Evolutionary conservation across 805 yeast species (phyloP), one percentile per base, ranked within the genome.

Genomic region (Starmerella stigmatis): DNA sequence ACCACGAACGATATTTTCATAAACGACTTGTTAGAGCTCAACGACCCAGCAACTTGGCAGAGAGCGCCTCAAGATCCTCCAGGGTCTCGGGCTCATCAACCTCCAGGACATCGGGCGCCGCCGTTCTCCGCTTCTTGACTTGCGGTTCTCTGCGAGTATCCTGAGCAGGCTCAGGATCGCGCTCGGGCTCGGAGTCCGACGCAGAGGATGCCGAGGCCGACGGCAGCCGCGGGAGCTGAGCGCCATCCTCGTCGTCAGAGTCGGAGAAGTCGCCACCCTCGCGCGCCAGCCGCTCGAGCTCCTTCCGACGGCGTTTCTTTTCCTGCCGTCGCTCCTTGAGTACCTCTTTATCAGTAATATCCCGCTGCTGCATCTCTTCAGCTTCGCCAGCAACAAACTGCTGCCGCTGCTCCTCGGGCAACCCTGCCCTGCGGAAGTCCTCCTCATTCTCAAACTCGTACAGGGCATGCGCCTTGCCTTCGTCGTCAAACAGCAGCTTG

Each of bases 371-470:
- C 96, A 92, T 85, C 5, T 66, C 71, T 52, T 72, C 74, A 23
- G 77, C 59, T 64, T 86, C 97, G 51, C 73, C 74, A 12, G 52
- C 63, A 36, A 92, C 74, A 57, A 77, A 92, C 50, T 75, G 72
- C 32, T 69, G 64, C 64, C 83, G 81, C 65, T 85, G 94, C 9
- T 60, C 64, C 43, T 67, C 68, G 2, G 88, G 86, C 56, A 76
- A 82, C 33, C 84, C 88, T 28, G 68, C 70, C 50, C 74, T 76
- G 51, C 64, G 73, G 73, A 92, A 92, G 48, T 83, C 94, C 32
- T 79, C 92, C 64, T 86, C 96, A 54, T 81, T 84, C 60, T 85
- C 86, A 49, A 92, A 70, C 64, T 89, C 97, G 59, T 92, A 92
- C 5, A 89, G 69, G 9, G 94, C 83, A 63, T 89, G 97, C 0